These are phyloP conservation scores for Umbelopsis vinacea DNA, from an alignment of 192 early-diverging fungal genomes.

Conservation along the genomic window DNA sequence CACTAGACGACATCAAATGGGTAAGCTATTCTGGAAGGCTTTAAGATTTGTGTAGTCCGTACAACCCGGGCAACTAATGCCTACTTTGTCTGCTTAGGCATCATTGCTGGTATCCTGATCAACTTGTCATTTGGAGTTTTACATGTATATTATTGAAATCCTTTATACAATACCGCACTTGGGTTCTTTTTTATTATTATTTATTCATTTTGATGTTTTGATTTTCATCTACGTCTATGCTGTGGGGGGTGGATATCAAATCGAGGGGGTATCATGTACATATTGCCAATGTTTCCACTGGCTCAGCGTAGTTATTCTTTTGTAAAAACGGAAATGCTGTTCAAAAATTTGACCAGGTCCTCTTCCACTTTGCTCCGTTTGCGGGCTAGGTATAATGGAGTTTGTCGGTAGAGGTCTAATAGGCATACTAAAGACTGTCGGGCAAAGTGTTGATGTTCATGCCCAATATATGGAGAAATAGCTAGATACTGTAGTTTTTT, in stretches of 20 bases:
- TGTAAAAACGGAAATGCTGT: neutral
- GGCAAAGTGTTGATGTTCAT: neutral
- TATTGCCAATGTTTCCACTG: neutral
- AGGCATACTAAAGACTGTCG: constrained; percentile 8
- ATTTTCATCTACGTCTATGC: too few relatives aligned
- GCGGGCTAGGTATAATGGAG: constrained; percentile 13
- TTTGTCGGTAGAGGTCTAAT: constrained; percentile 3
- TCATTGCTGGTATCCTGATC: constrained; percentile 55
- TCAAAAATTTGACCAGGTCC: neutral
- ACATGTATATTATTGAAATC: constrained; percentile 50
- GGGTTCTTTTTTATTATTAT: neutral
- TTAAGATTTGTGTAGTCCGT: too few relatives aligned
- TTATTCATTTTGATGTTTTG: neutral
- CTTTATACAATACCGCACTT: neutral
- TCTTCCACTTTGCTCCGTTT: neutral
- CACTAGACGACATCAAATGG: constrained; percentile 54
- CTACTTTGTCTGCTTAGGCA: constrained; percentile 33
- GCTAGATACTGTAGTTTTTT: neutral
- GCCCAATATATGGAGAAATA: neutral
- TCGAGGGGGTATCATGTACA: neutral
- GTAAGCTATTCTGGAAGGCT: too few relatives aligned
- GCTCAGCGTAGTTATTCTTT: neutral
- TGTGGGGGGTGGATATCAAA: too few relatives aligned
- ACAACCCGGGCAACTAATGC: too few relatives aligned
- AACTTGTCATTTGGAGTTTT: constrained; percentile 57